phyloP scores from a whole-genome alignment of 768 basidiomycete genomes.

The Cystofilobasidium capitatum region DNA sequence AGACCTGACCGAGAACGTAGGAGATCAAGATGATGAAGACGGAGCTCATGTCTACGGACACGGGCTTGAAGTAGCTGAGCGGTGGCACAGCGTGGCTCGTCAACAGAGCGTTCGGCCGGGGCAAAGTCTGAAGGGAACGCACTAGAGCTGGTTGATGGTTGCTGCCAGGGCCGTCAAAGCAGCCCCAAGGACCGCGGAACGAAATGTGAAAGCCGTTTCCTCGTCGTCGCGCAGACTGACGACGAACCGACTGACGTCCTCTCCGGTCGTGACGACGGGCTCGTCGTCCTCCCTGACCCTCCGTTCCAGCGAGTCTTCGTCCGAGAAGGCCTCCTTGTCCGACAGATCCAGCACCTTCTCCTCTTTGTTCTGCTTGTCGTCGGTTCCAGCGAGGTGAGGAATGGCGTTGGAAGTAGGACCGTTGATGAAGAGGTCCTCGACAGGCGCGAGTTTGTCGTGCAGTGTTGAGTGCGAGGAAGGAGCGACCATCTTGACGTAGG shows the following conservation, averaged over 20 bases:
- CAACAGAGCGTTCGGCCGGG: too few species aligned
- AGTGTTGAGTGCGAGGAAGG: too few species aligned
- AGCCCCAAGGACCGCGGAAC: conserved; percentile 52
- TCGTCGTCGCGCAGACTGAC: conserved; percentile 54
- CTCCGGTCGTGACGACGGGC: conserved; percentile 29
- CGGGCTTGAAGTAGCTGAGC: conserved; percentile 56
- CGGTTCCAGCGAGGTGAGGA: too few species aligned
- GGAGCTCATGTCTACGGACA: conserved; percentile 47
- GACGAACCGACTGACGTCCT: conserved; percentile 40
- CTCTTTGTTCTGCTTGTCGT: too few species aligned
- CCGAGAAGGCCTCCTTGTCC: too few species aligned
- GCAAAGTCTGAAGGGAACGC: not conserved
- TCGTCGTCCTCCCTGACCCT: conserved; percentile 12
- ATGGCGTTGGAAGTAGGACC: too few species aligned
- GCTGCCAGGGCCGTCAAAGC: conserved; percentile 52
- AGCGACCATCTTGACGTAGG: too few species aligned
- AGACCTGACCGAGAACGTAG: conserved; percentile 48
- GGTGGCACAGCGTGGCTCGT: conserved; percentile 29
- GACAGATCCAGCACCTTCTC: too few species aligned
- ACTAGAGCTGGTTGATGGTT: conserved; percentile 50
- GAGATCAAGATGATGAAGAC: conserved; percentile 53
- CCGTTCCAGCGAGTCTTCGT: too few species aligned
- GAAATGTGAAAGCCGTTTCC: conserved; percentile 50
- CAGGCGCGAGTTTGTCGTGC: too few species aligned
- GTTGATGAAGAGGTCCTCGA: too few species aligned